Percentiles rank a stretch among this genome's conserved stretches.
These are phyloP conservation scores for Heliamphora ciliata DNA, from an alignment of 179 eudicot species.

Conservation along the genomic window DNA sequence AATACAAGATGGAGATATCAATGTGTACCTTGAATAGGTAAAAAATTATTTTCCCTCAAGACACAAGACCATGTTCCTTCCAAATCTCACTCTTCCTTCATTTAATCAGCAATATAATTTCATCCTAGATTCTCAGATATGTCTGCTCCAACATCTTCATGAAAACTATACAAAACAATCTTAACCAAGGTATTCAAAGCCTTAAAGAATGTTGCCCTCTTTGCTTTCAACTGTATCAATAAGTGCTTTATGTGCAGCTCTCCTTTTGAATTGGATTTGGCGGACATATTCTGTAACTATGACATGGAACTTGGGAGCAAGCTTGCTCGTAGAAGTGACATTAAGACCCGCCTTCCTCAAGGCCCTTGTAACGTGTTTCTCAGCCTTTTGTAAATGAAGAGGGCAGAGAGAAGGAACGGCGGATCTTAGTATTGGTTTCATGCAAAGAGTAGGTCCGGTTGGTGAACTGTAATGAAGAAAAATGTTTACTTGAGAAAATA, in stretches of 20 bases:
- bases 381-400: slow-evolving; percentile 30
- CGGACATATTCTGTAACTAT: slow-evolving; percentile 47
- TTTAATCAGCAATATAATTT: not conserved
- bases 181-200: not conserved
- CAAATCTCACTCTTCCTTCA: not conserved
- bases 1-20: not conserved
- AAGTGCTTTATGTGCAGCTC: slow-evolving; percentile 27
- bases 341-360: slow-evolving; percentile 56
- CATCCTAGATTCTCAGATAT: not conserved
- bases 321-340: slow-evolving; percentile 33
- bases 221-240: slow-evolving; percentile 16
- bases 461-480: slow-evolving; percentile 26
- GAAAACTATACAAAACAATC: slow-evolving; percentile 8
- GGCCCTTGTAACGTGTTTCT: slow-evolving; percentile 32
- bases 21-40: slow-evolving; percentile 5
- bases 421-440: slow-evolving; percentile 49
- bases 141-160: not conserved
- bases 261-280: slow-evolving; percentile 47
- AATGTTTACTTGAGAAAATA: not conserved
- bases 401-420: slow-evolving; percentile 45
- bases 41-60: not conserved
- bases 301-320: slow-evolving; percentile 52
- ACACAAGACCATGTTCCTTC: not conserved
- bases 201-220: slow-evolving; percentile 20
- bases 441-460: slow-evolving; percentile 39